Evolutionary conservation across 2,329 filamentous ascomycete species (phyloP).

Genomic region (Thelonectria olida): DNA sequence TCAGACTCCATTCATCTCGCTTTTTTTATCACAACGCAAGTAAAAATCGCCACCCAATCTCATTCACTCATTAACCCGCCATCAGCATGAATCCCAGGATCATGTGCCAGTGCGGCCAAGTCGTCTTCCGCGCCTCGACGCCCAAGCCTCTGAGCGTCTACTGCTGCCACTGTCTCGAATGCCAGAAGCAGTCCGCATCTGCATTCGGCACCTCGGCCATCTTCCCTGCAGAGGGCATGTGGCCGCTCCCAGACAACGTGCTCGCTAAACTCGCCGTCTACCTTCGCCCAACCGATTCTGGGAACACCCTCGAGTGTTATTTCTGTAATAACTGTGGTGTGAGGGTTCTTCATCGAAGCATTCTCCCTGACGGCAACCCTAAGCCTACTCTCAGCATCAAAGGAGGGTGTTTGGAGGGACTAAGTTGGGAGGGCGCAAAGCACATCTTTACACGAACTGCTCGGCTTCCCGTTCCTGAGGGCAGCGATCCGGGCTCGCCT

Average conservation of each 20-base stretch:
- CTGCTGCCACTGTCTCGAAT: constrained; percentile 58
- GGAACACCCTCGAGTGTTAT: constrained; percentile 54
- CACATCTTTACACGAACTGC: constrained; percentile 59
- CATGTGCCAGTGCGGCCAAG: constrained; percentile 52
- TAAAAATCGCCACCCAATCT: not conserved
- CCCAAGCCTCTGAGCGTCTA: constrained; percentile 48
- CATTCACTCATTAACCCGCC: not conserved
- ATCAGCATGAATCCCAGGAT: constrained; percentile 37
- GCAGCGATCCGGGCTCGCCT: constrained; percentile 36
- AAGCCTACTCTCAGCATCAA: constrained; percentile 54
- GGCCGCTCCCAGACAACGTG: constrained; percentile 49
- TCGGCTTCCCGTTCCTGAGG: constrained; percentile 54
- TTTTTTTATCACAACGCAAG: no score
- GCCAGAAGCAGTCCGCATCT: constrained; percentile 55
- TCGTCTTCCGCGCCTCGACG: constrained; percentile 48
- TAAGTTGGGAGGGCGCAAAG: constrained; percentile 50
- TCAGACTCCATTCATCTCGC: no score
- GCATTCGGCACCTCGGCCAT: constrained; percentile 58
- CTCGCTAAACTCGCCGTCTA: constrained; percentile 47
- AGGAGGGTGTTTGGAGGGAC: constrained; percentile 54
- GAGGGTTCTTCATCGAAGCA: constrained; percentile 56
- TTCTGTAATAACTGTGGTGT: constrained; percentile 55
- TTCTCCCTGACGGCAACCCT: constrained; percentile 48
- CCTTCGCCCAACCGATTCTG: constrained; percentile 50
- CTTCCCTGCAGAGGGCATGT: constrained; percentile 51